These are phyloP conservation scores for Coriolopsis trogii DNA, from an alignment of 1,284 basidiomycete genomes.

Conservation along the genomic window DNA sequence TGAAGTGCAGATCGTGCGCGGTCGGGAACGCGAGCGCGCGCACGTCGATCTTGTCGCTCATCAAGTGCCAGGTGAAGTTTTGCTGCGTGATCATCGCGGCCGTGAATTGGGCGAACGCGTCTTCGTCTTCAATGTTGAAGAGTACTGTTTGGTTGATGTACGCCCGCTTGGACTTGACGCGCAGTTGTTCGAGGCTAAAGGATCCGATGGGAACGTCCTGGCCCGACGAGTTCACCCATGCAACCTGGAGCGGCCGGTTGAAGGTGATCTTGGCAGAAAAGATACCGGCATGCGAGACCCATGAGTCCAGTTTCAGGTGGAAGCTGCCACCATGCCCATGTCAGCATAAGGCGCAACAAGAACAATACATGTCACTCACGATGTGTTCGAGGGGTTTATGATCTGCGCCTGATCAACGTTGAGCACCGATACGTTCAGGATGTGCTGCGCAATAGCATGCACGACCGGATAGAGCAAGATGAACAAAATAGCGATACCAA, in stretches of 20 bases:
- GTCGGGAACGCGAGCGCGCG: slow-evolving; percentile 72
- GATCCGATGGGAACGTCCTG: slow-evolving; percentile 48
- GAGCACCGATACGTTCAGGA: slow-evolving; percentile 57
- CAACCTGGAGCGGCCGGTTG: slow-evolving; percentile 52
- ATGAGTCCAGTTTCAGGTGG: slow-evolving; percentile 50
- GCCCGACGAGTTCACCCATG: slow-evolving; percentile 48
- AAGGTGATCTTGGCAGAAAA: slow-evolving; percentile 63
- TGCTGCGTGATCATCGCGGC: slow-evolving; percentile 63
- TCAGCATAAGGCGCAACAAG: neutral
- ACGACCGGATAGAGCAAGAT: slow-evolving; percentile 67
- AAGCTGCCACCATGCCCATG: slow-evolving; percentile 35
- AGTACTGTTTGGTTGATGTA: slow-evolving; percentile 58
- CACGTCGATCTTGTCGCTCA: slow-evolving; percentile 59
- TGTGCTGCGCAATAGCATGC: slow-evolving; percentile 61
- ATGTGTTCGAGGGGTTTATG: slow-evolving; percentile 49
- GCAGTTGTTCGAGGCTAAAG: slow-evolving; percentile 48
- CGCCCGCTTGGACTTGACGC: slow-evolving; percentile 54
- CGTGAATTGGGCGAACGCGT: slow-evolving; percentile 61
- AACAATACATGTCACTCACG: slow-evolving; percentile 42
- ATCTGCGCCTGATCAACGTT: slow-evolving; percentile 55
- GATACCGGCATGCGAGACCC: slow-evolving; percentile 61
- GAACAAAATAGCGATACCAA: slow-evolving; percentile 65
- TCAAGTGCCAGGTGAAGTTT: slow-evolving; percentile 74
- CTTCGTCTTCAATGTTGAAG: slow-evolving; percentile 57
- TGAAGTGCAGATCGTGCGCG: slow-evolving; percentile 62